These are phyloP conservation scores for Gracilaria domingensis DNA, from an alignment of 23 red algal species.

Conservation along the genomic window DNA sequence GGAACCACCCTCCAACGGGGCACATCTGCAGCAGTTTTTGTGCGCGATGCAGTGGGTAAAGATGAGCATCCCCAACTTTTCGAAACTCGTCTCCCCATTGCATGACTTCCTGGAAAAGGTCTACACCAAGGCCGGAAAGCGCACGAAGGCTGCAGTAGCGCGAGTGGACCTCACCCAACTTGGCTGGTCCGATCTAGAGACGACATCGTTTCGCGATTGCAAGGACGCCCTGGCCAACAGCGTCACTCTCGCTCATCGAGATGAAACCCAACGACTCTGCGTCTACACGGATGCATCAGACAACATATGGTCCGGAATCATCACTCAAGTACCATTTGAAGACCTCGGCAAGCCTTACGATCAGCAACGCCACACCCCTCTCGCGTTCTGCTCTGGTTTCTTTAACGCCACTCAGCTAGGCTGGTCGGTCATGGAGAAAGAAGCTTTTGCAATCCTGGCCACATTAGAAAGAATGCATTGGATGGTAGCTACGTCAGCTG, in stretches of 20 bases:
- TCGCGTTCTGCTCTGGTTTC: background rate
- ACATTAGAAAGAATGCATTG: too few species aligned
- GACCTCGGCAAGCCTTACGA: background rate
- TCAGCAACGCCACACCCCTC: too few species aligned
- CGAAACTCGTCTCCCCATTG: background rate
- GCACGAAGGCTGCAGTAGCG: background rate
- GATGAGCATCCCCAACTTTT: background rate
- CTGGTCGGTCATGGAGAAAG: background rate
- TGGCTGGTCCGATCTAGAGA: background rate
- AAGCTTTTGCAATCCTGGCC: background rate
- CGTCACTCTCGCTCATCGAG: background rate
- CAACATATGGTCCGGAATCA: conserved; percentile 10
- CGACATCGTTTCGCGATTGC: too few species aligned
- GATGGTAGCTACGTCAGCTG: too few species aligned
- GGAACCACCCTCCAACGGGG: background rate
- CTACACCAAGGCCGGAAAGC: background rate
- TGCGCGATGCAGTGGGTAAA: background rate
- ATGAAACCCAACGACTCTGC: background rate
- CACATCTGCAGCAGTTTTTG: conserved; percentile 7
- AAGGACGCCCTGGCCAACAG: background rate
- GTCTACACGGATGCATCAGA: conserved; percentile 15
- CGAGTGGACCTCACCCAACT: background rate
- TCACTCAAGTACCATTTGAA: conserved; percentile 12
- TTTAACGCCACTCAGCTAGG: background rate
- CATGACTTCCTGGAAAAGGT: background rate